Conservation (phyloP, 768 basidiomycete genomes). For the Mrakia gelida region DNA sequence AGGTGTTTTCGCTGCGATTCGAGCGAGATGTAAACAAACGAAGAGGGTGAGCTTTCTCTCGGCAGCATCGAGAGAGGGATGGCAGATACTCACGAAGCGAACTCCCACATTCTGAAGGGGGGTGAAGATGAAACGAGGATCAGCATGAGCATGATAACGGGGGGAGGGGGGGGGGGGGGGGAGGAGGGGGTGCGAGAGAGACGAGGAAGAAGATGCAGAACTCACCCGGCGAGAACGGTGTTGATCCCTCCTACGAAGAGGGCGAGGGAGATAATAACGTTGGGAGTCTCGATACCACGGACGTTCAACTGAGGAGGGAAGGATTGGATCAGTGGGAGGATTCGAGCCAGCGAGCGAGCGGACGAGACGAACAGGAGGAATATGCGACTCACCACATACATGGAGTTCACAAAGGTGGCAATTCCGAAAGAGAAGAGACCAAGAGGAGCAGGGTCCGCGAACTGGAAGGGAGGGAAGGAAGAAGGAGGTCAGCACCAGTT, state of each 20-base stretch:
- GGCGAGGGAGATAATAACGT: background rate
- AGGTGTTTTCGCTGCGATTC: background rate
- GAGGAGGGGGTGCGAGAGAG: no score
- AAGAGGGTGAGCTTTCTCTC: background rate
- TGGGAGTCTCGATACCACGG: background rate
- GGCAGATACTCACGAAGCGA: background rate
- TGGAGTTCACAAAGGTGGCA: background rate
- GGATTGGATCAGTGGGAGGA: no score
- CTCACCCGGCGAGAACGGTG: background rate
- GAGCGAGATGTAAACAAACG: background rate
- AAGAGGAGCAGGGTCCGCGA: background rate
- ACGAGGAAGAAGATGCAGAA: background rate
- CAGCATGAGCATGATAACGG: background rate
- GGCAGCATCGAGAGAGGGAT: background rate
- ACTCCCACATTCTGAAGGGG: conserved; percentile 2
- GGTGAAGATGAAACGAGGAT: background rate
- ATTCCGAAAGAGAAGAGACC: background rate
- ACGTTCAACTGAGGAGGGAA: background rate
- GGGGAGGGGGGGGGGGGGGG: no score
- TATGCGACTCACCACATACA: background rate
- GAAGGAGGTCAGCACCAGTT: background rate
- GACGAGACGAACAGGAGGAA: no score
- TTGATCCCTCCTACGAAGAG: background rate
- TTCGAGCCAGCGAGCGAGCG: no score
- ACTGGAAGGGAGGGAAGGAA: background rate